These are phyloP conservation scores for Pleurotus citrinopileatus DNA, from an alignment of 768 basidiomycete species.

Conservation along the genomic window DNA sequence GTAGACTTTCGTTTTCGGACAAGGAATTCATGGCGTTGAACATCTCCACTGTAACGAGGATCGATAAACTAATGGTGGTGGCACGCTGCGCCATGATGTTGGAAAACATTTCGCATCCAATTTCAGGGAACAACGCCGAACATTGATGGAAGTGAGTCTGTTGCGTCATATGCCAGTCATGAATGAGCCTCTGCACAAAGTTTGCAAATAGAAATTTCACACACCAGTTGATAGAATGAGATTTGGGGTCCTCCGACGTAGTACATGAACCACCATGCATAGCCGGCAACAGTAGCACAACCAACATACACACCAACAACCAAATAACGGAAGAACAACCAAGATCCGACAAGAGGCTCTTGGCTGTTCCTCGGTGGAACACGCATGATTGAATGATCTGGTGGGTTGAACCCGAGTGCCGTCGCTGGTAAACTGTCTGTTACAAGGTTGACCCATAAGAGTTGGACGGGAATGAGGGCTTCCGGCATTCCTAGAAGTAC, in stretches of 20 bases:
- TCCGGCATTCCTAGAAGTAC: conserved; percentile 99
- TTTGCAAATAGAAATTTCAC: conserved; percentile 26
- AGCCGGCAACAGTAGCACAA: conserved; percentile 92
- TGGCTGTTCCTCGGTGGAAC: conserved; percentile 87
- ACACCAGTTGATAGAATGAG: conserved; percentile 86
- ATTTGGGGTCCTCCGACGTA: conserved; percentile 92
- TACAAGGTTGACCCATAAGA: conserved; percentile 98
- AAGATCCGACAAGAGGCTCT: conserved; percentile 87
- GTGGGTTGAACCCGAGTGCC: conserved; percentile 96
- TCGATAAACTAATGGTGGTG: conserved; percentile 95
- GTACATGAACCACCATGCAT: conserved; percentile 99
- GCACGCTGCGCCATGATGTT: conserved; percentile 83
- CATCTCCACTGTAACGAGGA: conserved; percentile 95
- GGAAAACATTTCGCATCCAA: conserved; percentile 96
- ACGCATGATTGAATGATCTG: conserved; percentile 96
- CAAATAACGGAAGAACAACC: conserved; percentile 96
- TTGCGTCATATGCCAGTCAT: not conserved
- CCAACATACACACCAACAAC: conserved; percentile 94
- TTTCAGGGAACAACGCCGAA: conserved; percentile 73
- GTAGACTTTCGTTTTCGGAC: conserved; percentile 92
- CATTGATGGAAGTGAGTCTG: conserved; percentile 98
- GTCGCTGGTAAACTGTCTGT: conserved; percentile 97
- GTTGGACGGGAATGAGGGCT: conserved; percentile 94
- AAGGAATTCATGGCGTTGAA: conserved; percentile 98
- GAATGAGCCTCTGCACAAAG: not conserved